Conservation (phyloP, 2,329 filamentous ascomycete genomes). For the Ceratocystis variospora region DNA sequence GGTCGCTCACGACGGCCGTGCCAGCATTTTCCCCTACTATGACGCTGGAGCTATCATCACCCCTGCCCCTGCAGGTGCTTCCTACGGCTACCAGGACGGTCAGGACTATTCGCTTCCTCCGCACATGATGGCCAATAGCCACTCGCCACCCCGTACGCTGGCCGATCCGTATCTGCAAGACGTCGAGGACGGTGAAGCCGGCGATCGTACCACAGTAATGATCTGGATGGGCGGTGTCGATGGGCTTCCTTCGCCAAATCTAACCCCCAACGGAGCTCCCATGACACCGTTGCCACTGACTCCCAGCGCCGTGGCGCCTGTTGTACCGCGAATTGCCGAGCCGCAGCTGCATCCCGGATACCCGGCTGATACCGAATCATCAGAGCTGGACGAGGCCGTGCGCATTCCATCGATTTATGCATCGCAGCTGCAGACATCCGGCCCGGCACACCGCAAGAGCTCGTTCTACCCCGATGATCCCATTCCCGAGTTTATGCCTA, state of each 20-base stretch:
- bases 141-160: not conserved
- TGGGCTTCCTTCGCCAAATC: not conserved
- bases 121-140: not conserved
- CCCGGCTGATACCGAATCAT: not conserved
- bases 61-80: not conserved
- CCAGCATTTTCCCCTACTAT: constrained; percentile 12
- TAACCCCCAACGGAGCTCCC: not conserved
- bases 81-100: constrained; percentile 16
- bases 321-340: not conserved
- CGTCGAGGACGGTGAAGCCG: not conserved
- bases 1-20: constrained; percentile 9
- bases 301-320: constrained; percentile 2
- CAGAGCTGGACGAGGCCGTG: constrained; percentile 6
- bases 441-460: not conserved
- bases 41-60: constrained; percentile 3
- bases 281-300: constrained; percentile 7
- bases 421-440: not conserved
- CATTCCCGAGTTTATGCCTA: not conserved
- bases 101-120: not conserved
- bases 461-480: constrained; percentile 9
- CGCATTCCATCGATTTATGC: constrained; percentile 13
- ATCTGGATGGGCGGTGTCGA: constrained; percentile 17
- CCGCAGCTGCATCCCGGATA: not conserved
- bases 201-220: constrained; percentile 13
- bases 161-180: not conserved